Evolutionary conservation across 1,284 basidiomycete species (phyloP), one percentile per base, ranked within the genome.

Genomic region (Trichosporon coremiiforme): DNA sequence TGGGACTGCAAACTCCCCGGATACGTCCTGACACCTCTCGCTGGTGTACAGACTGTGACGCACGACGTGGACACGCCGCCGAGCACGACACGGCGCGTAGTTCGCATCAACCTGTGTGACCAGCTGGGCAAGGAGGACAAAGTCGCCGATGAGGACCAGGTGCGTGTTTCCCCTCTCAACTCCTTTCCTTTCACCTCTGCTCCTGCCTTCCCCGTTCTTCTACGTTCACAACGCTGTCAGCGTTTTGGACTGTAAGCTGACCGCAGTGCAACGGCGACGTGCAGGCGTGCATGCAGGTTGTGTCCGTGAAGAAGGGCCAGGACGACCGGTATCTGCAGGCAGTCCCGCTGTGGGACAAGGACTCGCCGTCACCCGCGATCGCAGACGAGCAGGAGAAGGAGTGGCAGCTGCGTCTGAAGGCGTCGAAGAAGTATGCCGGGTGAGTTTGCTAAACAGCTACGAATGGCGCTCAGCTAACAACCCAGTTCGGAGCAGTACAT

Each of bases 101-200:
- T 80, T 0, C 62, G 41, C 22, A 68, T 84, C 69, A 75, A 79
- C 33, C 47, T 84, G 20, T 84, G 83, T 65, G 71, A 71, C 4
- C 71, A 73, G 67, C 45, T 75, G 10, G 69, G 66, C 3, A 47
- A 69, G 20, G 79, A 81, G 45, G 78, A 79, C 22, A 75, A 74
- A 9, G 55, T 78, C 8, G 47, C 75, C 15, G 80, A 81, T 41
- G 78, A 80, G 68, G 82, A 83, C 73, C 79, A 84, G 76, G 82
- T 81, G 71, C 55, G 79, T 75, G 41, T 38, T n/a, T 25, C 20
- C 12, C 25, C 38, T 6, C 41, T 10, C 12, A 10, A 38, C 10
- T 12, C 36, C n/a, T n/a, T 38, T 6, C 36, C 36, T 12, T 38
- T 38, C 36, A 38, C 36, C 6, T 2, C 12, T 4, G 6, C n/a